phyloP scores from a whole-genome alignment of 495 filamentous ascomycete species.

The Baudoinia panamericana region DNA sequence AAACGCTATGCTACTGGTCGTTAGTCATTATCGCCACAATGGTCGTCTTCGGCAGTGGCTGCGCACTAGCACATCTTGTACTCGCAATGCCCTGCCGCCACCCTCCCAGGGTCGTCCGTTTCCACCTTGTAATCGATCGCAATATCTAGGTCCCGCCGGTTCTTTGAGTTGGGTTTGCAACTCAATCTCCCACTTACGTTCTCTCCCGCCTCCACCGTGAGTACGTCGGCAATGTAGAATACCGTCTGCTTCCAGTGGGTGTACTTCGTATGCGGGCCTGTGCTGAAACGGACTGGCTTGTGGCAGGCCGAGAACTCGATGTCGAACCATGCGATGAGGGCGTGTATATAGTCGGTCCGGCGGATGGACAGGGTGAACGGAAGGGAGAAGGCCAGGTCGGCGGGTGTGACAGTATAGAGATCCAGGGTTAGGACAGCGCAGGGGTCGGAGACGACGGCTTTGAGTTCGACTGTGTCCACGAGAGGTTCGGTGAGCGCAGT shows the following conservation, averaged over 20 bases:
- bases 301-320: slow-evolving; percentile 93
- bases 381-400: slow-evolving; percentile 64
- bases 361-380: slow-evolving; percentile 58
- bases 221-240: slow-evolving; percentile 34
- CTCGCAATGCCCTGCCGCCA: slow-evolving; percentile 53
- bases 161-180: slow-evolving; percentile 84
- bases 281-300: slow-evolving; percentile 36
- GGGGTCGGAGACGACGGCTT: slow-evolving; percentile 68
- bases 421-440: slow-evolving; percentile 64
- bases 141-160: slow-evolving; percentile 89
- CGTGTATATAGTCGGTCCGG: slow-evolving; percentile 84
- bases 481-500: slow-evolving; percentile 74
- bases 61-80: slow-evolving; percentile 67
- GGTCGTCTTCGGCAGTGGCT: background rate
- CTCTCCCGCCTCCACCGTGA: slow-evolving; percentile 33
- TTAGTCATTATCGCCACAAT: slow-evolving; percentile 2
- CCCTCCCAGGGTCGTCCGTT: slow-evolving; percentile 54
- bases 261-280: slow-evolving; percentile 37
- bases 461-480: slow-evolving; percentile 68
- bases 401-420: slow-evolving; percentile 59
- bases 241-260: slow-evolving; percentile 40
- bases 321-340: slow-evolving; percentile 95
- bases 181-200: slow-evolving; percentile 54
- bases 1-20: slow-evolving; percentile 3
- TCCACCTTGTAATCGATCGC: slow-evolving; percentile 69